A percentile compares a stretch with the other conserved stretches of the same genome.
Conservation (phyloP, 148 eudicot species). For the Suaeda aralocaspica region DNA sequence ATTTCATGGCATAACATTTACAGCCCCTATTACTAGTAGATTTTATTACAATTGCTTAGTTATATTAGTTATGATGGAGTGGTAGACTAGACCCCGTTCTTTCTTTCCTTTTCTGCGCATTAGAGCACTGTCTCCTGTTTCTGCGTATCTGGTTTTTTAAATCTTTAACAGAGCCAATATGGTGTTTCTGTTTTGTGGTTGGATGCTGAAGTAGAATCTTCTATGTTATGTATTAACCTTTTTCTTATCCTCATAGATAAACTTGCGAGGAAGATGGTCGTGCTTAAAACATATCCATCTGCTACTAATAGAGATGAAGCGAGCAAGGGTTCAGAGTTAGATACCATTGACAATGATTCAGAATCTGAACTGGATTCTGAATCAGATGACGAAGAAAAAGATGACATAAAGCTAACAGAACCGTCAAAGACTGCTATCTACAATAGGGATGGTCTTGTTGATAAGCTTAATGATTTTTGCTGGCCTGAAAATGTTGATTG, state of each 20-base stretch:
- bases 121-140: too few relatives aligned
- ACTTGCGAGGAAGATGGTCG: conserved; percentile 19
- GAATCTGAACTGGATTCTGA: conserved; percentile 51
- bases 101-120: too few relatives aligned
- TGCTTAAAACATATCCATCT: conserved; percentile 15
- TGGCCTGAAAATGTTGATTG: conserved; percentile 79
- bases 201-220: neutral
- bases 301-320: conserved; percentile 16
- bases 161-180: too few relatives aligned
- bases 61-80: too few relatives aligned
- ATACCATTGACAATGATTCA: conserved; percentile 33
- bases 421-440: conserved; percentile 76
- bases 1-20: too few relatives aligned
- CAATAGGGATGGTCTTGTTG: conserved; percentile 58
- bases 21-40: too few relatives aligned
- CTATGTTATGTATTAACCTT: neutral
- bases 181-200: neutral
- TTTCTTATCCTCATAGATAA: neutral
- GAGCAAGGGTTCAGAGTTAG: conserved; percentile 25
- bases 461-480: conserved; percentile 66
- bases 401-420: conserved; percentile 48
- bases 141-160: too few relatives aligned
- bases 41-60: too few relatives aligned
- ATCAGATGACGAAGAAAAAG: conserved; percentile 44
- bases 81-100: too few relatives aligned